phyloP scores from a whole-genome alignment of 1,284 basidiomycete genomes.

The Cryptococcus sp. region DNA sequence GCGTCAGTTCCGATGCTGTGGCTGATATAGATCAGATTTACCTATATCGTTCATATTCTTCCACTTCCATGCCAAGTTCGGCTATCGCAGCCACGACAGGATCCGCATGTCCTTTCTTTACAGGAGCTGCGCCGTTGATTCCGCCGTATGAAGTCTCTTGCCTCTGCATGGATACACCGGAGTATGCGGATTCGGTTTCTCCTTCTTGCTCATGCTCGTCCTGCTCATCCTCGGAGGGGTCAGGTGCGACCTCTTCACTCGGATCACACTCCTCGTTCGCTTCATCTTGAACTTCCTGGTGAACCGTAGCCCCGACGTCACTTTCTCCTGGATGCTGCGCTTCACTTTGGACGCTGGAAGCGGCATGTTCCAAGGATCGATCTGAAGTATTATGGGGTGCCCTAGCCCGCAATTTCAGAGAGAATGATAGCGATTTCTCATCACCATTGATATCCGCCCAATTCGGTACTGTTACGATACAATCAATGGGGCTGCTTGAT shows the following conservation, averaged over 20 bases:
- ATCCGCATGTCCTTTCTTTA: neutral
- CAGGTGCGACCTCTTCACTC: no score
- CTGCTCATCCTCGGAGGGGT: no score
- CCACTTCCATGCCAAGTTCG: constrained; percentile 44
- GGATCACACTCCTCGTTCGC: no score
- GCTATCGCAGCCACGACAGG: neutral
- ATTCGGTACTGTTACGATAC: constrained; percentile 37
- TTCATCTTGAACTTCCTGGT: no score
- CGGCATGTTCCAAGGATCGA: neutral
- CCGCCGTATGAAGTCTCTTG: neutral
- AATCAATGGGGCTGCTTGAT: constrained; percentile 32
- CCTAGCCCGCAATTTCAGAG: constrained; percentile 8
- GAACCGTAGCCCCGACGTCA: no score
- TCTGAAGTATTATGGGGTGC: neutral
- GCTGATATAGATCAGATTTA: constrained; percentile 12
- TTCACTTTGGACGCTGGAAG: no score
- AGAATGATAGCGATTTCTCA: constrained; percentile 28
- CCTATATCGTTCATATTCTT: constrained; percentile 37
- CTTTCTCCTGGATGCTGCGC: no score
- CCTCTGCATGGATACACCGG: constrained; percentile 14
- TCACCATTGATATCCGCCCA: constrained; percentile 41
- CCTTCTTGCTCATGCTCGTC: neutral
- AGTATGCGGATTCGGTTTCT: neutral
- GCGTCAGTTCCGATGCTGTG: no score
- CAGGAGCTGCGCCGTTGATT: neutral